Evolutionary conservation across 2,329 filamentous ascomycete species (phyloP), one percentile per base, ranked within the genome.

Genomic region (Camillea tinctor): DNA sequence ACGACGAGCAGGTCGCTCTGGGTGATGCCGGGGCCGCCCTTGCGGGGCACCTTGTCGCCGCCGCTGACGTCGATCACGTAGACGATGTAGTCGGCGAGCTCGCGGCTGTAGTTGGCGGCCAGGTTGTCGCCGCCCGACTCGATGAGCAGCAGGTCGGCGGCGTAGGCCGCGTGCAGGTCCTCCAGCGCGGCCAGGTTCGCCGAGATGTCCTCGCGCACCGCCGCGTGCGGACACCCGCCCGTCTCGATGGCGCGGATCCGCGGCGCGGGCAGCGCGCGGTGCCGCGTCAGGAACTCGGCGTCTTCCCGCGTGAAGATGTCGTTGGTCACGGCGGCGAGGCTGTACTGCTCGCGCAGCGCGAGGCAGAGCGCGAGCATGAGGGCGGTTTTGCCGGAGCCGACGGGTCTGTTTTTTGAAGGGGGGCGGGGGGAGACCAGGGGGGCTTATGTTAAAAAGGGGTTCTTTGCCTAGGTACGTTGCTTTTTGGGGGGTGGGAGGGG

Each of bases 251-350:
- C 95, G 62, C 90, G 87, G 80, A 98, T 98, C 61, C 94, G 91
- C 24, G 84, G 76, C 4, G 93, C 84, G 0, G 93, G 90, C 0
- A 98, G 88, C 5, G 95, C 95, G 66, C 86, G 84, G 83, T 97
- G 84, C 59, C 88, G 88, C 60, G 92, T 96, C 23, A 99, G 88
- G 80, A 99, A 99, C 77, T 98, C 95, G 80, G 93, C 93, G 81
- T 99, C 95, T 79, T 99, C 95, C 66, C 90, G 90, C 21, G 94
- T 98, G 83, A 98, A 98, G 82, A 98, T 98, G 82, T 98, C 94
- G 83, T 98, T 98, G 54, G 95, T 99, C 21, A 99, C 94, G 61
- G 93, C 95, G 0, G 95, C 95, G 71, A 99, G 90, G 73, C 88
- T 92, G 84, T 91, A 93, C 58, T 85, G 81, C 55, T 88, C 82